Evolutionary conservation across 345 rosid genomes (phyloP), one percentile per base, ranked within the genome.

Genomic region (Toxicodendron radicans): DNA sequence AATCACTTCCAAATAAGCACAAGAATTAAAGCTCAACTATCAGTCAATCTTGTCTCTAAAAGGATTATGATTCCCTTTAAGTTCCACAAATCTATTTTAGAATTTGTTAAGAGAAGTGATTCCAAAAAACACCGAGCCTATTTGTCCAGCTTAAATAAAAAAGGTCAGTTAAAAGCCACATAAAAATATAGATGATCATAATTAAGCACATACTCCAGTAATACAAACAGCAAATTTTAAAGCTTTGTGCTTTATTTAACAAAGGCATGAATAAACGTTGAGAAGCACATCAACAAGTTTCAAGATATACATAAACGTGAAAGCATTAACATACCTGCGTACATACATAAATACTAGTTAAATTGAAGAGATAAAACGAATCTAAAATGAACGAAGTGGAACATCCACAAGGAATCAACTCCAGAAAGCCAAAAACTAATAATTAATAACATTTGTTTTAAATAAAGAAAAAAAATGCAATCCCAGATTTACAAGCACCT

Each of bases 401-500:
- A 6, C 33, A 60, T 48, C 67, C 67, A 27, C 46, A 43, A 69
- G n/a, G 32, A 4, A 69, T 70, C 24, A 58, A 10, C 64, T 10
- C 38, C 16, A 24, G 17, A 58, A 43, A 58, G 65, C 56, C 53
- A 17, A 58, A 58, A 32, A 41, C 32, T 21, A 3, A 56, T 38
- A 5, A 38, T 5, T 38, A 38, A 38, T 38, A 38, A 38, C 6
- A 38, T 51, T 51, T 51, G 5, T 16, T 51, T 9, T 7, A 56
- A 23, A 70, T 27, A 57, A 56, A n/a, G 43, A 71, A 23, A 52
- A 17, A 10, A 52, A 52, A 51, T 51, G 24, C 49, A 24, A 77
- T 64, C 77, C 69, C 76, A 59, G 70, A 73, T 79, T 71, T 68
- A 75, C 12, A 81, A 73, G 10, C 53, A 58, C 33, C 1, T 13